These are phyloP conservation scores for Apophysomyces ossiformis DNA, from an alignment of 371 early-diverging fungal species.

Conservation along the genomic window DNA sequence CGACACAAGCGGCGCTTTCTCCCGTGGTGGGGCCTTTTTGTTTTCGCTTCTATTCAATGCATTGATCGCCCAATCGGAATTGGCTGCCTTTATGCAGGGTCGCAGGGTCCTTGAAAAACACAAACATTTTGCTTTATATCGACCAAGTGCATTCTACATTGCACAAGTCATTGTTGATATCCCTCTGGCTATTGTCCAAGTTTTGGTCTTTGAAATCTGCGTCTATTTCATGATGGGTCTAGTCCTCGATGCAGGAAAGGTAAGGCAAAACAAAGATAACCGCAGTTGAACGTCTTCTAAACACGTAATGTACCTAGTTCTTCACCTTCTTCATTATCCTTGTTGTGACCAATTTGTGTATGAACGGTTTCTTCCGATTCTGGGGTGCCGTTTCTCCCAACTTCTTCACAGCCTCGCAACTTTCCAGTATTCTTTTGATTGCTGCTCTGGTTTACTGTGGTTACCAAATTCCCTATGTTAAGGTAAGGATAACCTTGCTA, in stretches of 20 bases:
- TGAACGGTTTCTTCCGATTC: constrained; percentile 68
- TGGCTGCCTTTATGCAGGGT: constrained; percentile 58
- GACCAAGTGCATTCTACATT: constrained; percentile 63
- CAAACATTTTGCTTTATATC: constrained; percentile 67
- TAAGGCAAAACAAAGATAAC: constrained; percentile 18
- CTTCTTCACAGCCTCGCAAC: constrained; percentile 60
- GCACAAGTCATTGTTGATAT: constrained; percentile 59
- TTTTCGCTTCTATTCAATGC: constrained; percentile 64
- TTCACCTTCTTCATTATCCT: constrained; percentile 59
- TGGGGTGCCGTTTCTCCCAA: constrained; percentile 61
- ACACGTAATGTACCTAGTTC: constrained; percentile 50
- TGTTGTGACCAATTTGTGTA: constrained; percentile 53
- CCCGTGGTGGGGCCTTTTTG: constrained; percentile 68
- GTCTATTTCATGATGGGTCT: constrained; percentile 67
- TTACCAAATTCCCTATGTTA: constrained; percentile 51
- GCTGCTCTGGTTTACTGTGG: constrained; percentile 65
- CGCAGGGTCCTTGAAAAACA: constrained; percentile 72
- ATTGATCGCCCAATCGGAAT: constrained; percentile 59
- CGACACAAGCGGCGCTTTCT: constrained; percentile 62
- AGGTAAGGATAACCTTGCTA: not conserved
- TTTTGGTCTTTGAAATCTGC: constrained; percentile 43
- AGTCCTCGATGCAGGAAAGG: constrained; percentile 53
- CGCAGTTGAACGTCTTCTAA: constrained; percentile 8
- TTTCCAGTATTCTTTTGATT: constrained; percentile 58
- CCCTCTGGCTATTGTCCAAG: constrained; percentile 49